phyloP scores from a whole-genome alignment of 345 rosid species.

The Geranium brycei region DNA sequence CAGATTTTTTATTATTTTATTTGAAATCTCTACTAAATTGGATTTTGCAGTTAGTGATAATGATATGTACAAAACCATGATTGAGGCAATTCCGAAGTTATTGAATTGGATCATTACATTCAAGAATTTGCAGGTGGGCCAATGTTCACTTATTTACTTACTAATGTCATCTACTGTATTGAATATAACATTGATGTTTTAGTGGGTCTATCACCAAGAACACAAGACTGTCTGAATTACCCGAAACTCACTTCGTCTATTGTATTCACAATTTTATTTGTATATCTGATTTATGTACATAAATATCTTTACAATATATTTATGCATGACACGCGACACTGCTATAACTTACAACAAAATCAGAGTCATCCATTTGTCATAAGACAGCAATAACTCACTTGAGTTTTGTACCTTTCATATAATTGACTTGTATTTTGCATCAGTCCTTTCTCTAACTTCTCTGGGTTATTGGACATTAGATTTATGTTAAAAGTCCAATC shows the following conservation, averaged over 20 bases:
- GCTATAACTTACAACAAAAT: no score
- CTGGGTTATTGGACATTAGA: not conserved
- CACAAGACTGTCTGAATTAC: not conserved
- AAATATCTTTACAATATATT: no score
- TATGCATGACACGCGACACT: no score
- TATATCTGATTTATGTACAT: not conserved
- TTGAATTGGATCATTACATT: slow-evolving; percentile 56
- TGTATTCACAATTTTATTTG: not conserved
- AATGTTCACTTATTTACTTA: slow-evolving; percentile 7
- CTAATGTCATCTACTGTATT: slow-evolving; percentile 1
- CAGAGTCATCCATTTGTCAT: not conserved
- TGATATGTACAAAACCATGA: slow-evolving; percentile 50
- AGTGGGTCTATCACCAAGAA: not conserved
- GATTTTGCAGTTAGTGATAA: slow-evolving; percentile 54
- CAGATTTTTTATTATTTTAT: not conserved
- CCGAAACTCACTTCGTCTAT: not conserved
- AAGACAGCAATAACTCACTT: not conserved
- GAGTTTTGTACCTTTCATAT: no score
- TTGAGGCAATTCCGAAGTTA: slow-evolving; percentile 63
- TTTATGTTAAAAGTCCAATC: not conserved
- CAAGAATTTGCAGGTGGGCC: slow-evolving; percentile 53
- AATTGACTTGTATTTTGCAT: not conserved
- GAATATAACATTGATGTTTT: not conserved
- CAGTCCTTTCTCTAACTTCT: not conserved
- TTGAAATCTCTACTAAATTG: slow-evolving; percentile 14